phyloP scores from a whole-genome alignment of 75 land plant species.

The Pinus taeda region DNA sequence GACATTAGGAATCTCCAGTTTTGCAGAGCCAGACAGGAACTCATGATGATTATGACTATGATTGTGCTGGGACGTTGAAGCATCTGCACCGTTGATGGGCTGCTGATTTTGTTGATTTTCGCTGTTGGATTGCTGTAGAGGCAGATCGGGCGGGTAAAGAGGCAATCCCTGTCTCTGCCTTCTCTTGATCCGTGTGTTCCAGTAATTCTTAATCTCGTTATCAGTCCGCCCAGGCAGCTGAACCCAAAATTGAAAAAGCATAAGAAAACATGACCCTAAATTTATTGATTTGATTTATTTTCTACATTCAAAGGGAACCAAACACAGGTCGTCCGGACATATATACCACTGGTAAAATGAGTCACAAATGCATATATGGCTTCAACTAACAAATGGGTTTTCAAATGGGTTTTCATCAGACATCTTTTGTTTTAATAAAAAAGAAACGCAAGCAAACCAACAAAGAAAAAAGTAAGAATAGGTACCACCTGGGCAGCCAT shows the following conservation, averaged over 20 bases:
- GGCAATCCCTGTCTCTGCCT: conserved; percentile 80
- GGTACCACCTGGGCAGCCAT: conserved; percentile 49
- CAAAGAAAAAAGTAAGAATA: too few relatives aligned
- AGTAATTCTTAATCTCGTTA: conserved; percentile 94
- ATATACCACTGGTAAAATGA: too few relatives aligned
- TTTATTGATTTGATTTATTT: too few relatives aligned
- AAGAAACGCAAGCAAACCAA: neutral
- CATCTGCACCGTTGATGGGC: conserved; percentile 10
- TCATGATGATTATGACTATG: conserved; percentile 11
- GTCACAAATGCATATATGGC: too few relatives aligned
- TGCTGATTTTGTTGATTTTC: conserved; percentile 22
- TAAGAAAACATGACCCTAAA: too few relatives aligned
- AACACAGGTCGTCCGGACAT: too few relatives aligned
- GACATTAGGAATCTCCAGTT: conserved; percentile 28
- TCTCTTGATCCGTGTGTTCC: conserved; percentile 92
- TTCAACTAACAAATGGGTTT: neutral
- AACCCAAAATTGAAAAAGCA: conserved; percentile 9
- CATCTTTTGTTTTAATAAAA: neutral
- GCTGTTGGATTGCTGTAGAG: conserved; percentile 17
- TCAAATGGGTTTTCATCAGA: neutral
- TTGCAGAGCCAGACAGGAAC: conserved; percentile 9
- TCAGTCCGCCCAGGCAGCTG: conserved; percentile 96
- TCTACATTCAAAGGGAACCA: too few relatives aligned
- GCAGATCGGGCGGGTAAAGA: conserved; percentile 74
- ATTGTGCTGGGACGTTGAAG: conserved; percentile 18